A percentile compares a stretch with the other conserved stretches of the same genome.
Conservation (phyloP, 305 asterid species). For the Coffea humblotiana region DNA sequence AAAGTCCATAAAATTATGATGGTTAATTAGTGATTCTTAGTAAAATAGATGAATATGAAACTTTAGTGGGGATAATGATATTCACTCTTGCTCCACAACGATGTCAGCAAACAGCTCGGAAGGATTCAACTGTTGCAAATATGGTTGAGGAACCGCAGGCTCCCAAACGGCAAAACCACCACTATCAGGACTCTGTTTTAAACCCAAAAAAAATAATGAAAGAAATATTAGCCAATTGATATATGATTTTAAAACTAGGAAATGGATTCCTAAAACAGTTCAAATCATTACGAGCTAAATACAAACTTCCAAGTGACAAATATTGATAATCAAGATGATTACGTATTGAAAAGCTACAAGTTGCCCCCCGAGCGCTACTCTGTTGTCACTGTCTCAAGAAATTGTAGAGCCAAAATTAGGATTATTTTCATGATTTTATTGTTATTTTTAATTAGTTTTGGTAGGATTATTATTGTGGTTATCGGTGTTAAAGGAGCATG, state of each 20-base stretch:
- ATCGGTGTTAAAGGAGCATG: too few species aligned
- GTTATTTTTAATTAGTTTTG: too few species aligned
- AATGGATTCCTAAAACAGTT: too few species aligned
- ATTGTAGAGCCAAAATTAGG: too few species aligned
- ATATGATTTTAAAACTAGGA: too few species aligned
- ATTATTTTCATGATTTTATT: too few species aligned
- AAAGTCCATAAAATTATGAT: background rate
- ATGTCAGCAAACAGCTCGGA: constrained; percentile 87
- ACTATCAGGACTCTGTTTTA: constrained; percentile 56
- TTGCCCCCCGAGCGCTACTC: too few species aligned
- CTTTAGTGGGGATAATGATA: background rate
- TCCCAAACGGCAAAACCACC: constrained; percentile 87
- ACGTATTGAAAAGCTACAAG: too few species aligned
- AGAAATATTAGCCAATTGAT: too few species aligned
- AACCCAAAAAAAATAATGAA: background rate
- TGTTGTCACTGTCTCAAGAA: too few species aligned
- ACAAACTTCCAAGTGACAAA: background rate
- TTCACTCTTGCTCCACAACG: constrained; percentile 79
- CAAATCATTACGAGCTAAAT: background rate
- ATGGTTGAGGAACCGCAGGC: constrained; percentile 77
- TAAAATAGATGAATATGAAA: background rate
- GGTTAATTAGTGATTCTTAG: background rate
- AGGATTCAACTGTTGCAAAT: constrained; percentile 73
- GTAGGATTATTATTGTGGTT: too few species aligned
- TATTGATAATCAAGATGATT: background rate